phyloP scores from a whole-genome alignment of 139 green algal species.

The Chlorella sp. region DNA sequence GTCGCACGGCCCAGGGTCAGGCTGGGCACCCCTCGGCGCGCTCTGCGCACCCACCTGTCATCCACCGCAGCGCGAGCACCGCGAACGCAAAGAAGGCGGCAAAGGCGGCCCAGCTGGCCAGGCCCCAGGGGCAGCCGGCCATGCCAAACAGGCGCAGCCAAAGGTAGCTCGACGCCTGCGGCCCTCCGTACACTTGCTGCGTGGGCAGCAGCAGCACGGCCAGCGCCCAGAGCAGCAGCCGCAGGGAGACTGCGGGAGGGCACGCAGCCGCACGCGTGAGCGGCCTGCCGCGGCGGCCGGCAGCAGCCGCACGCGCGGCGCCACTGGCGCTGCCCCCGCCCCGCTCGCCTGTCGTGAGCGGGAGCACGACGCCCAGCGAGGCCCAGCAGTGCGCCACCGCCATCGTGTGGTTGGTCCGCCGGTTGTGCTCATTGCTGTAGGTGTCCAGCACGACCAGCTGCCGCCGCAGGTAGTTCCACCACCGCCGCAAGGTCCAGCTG shows the following conservation, averaged over 20 bases:
- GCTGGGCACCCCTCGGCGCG: background rate
- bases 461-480: constrained; percentile 92
- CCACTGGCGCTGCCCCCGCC: background rate
- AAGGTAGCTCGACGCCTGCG: constrained; percentile 25
- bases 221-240: constrained; percentile 34
- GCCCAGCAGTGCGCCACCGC: constrained; percentile 61
- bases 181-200: constrained; percentile 45
- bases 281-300: background rate
- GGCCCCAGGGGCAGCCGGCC: constrained; percentile 1
- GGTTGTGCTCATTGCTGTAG: constrained; percentile 63
- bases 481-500: constrained; percentile 46
- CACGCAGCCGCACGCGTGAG: too few relatives aligned
- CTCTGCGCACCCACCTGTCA: constrained; percentile 32
- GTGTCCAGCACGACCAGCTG: constrained; percentile 95
- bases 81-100: constrained; percentile 12
- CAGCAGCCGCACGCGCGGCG: background rate
- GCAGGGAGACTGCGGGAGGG: constrained; percentile 12
- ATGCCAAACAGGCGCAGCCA: constrained; percentile 43
- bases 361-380: constrained; percentile 64
- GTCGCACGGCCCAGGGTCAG: too few relatives aligned
- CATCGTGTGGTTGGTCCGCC: constrained; percentile 71
- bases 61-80: constrained; percentile 36
- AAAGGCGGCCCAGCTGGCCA: constrained; percentile 19
- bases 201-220: constrained; percentile 41
- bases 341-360: constrained; percentile 31